Conservation (phyloP, 805 yeast species). For the Cyberlindnera meyerae region DNA sequence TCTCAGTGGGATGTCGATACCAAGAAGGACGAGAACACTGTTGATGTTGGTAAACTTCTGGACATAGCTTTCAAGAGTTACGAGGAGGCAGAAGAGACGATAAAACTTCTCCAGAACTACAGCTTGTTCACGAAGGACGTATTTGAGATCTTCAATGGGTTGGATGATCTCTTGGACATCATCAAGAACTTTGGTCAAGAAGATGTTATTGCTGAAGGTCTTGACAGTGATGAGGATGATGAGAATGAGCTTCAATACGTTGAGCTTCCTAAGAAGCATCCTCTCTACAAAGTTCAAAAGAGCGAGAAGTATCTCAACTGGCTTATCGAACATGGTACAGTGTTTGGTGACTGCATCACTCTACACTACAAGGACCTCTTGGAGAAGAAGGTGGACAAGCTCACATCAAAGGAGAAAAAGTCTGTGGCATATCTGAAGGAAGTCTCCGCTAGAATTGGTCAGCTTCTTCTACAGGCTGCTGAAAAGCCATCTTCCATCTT, state of each 20-base stretch:
- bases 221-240: slow-evolving; percentile 53
- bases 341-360: slow-evolving; percentile 20
- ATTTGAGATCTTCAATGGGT: slow-evolving; percentile 48
- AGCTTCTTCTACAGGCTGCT: slow-evolving; percentile 57
- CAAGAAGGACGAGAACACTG: slow-evolving; percentile 26
- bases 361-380: slow-evolving; percentile 13
- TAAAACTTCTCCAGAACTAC: slow-evolving; percentile 23
- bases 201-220: slow-evolving; percentile 46
- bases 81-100: slow-evolving; percentile 35
- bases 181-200: slow-evolving; percentile 60
- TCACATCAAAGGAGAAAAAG: slow-evolving; percentile 16
- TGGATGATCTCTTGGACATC: slow-evolving; percentile 67
- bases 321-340: slow-evolving; percentile 31
- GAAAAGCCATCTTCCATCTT: slow-evolving; percentile 54
- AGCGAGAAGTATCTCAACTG: slow-evolving; percentile 46
- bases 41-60: slow-evolving; percentile 33
- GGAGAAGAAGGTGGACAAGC: slow-evolving; percentile 8
- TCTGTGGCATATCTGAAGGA: slow-evolving; percentile 30
- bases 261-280: slow-evolving; percentile 46
- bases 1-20: slow-evolving; percentile 45
- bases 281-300: slow-evolving; percentile 39
- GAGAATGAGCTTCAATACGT: slow-evolving; percentile 37
- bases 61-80: slow-evolving; percentile 44
- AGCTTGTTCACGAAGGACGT: slow-evolving; percentile 36
- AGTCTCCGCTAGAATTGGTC: slow-evolving; percentile 52